Evolutionary conservation across 2,329 filamentous ascomycete genomes (phyloP).

Genomic region (Exserohilum rostratum): DNA sequence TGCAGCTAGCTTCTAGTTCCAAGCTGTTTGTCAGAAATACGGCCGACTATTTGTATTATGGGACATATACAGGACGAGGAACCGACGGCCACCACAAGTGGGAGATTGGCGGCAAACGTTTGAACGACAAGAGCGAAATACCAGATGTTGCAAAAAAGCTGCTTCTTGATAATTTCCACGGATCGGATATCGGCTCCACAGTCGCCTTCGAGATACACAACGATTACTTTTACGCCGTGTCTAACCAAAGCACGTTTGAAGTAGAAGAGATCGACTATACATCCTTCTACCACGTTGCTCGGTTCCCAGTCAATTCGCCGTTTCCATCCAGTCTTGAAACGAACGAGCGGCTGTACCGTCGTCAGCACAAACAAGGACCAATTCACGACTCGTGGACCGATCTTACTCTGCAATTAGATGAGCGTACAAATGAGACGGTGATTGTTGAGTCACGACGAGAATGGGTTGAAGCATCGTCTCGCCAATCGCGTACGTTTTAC

Average conservation of each 20-base stretch:
- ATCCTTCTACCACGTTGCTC: slow-evolving; percentile 71
- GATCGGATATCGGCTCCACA: slow-evolving; percentile 68
- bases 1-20: slow-evolving; percentile 43
- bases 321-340: slow-evolving; percentile 50
- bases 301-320: slow-evolving; percentile 63
- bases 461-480: slow-evolving; percentile 63
- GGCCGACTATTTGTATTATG: slow-evolving; percentile 66
- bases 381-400: slow-evolving; percentile 78
- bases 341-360: slow-evolving; percentile 65
- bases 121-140: slow-evolving; percentile 49
- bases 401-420: slow-evolving; percentile 66
- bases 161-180: slow-evolving; percentile 64
- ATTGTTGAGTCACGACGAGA: slow-evolving; percentile 74
- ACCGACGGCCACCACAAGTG: slow-evolving; percentile 66
- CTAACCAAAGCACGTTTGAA: slow-evolving; percentile 68
- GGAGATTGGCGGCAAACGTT: slow-evolving; percentile 58
- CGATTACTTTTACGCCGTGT: slow-evolving; percentile 71
- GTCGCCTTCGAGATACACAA: slow-evolving; percentile 75
- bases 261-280: slow-evolving; percentile 69
- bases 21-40: slow-evolving; percentile 74
- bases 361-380: slow-evolving; percentile 71
- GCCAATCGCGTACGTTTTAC: slow-evolving; percentile 70
- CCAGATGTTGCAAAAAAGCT: slow-evolving; percentile 54
- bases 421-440: slow-evolving; percentile 62
- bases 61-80: slow-evolving; percentile 63